Evolutionary conservation across 371 early-diverging fungal species (phyloP).

Genomic region (Mucor saturninus): DNA sequence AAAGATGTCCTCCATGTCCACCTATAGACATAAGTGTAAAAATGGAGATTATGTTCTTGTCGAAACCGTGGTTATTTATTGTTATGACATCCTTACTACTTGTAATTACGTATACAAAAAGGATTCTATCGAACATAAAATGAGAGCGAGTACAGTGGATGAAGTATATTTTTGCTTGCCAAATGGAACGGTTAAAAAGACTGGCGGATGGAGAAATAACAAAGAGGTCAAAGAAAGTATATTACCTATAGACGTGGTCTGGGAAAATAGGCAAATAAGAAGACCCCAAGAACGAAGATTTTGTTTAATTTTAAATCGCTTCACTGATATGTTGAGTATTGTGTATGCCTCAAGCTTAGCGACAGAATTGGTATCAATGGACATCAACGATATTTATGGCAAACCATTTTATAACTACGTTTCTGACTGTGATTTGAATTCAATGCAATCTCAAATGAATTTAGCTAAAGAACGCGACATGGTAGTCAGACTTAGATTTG

Average conservation of each 20-base stretch:
- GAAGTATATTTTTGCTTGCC: constrained; percentile 30
- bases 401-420: constrained; percentile 33
- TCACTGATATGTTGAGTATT: constrained; percentile 30
- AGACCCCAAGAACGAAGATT: constrained; percentile 29
- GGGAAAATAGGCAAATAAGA: constrained; percentile 7
- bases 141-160: constrained; percentile 41
- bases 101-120: constrained; percentile 34
- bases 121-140: constrained; percentile 32
- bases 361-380: not conserved
- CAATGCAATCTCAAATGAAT: constrained; percentile 29
- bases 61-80: constrained; percentile 44
- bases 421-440: constrained; percentile 23
- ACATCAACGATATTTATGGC: constrained; percentile 32
- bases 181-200: constrained; percentile 34
- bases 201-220: constrained; percentile 36
- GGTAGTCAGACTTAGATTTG: constrained; percentile 41
- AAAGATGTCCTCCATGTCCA: constrained; percentile 46
- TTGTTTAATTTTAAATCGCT: constrained; percentile 46
- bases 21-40: constrained; percentile 35
- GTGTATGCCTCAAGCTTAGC: constrained; percentile 32
- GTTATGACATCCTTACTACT: constrained; percentile 38
- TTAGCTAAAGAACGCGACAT: constrained; percentile 34
- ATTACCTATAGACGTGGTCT: constrained; percentile 8
- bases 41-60: constrained; percentile 33
- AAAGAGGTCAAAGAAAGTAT: not conserved